phyloP scores from a whole-genome alignment of 2,329 filamentous ascomycete species.

The Fusarium sp. region DNA sequence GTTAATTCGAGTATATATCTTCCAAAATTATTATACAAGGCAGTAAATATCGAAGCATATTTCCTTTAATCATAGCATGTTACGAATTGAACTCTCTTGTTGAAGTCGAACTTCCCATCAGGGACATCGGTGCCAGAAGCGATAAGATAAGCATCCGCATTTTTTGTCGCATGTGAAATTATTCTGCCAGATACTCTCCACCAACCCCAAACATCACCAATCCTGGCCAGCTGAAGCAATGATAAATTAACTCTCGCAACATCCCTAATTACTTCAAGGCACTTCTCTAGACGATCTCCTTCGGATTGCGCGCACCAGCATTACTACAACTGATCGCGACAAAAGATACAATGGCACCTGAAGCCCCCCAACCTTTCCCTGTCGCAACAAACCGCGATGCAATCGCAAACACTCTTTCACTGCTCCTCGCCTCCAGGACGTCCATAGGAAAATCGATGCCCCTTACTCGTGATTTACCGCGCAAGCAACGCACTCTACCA shows the following conservation, averaged over 20 bases:
- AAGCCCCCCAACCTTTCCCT: constrained; percentile 46
- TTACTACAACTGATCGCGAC: not conserved
- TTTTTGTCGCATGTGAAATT: constrained; percentile 42
- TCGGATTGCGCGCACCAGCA: not conserved
- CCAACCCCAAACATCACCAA: constrained; percentile 27
- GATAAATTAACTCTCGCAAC: not conserved
- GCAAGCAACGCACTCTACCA: constrained; percentile 3
- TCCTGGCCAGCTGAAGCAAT: not conserved
- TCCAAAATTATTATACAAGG: not conserved
- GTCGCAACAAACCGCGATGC: constrained; percentile 52
- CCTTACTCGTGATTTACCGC: constrained; percentile 33
- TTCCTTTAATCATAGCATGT: not conserved
- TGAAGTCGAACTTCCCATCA: not conserved
- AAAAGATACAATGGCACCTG: constrained; percentile 33
- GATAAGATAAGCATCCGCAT: constrained; percentile 40
- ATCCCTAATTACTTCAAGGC: too few relatives aligned
- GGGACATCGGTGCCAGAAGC: not conserved
- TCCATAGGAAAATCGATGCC: constrained; percentile 48
- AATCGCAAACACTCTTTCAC: constrained; percentile 55
- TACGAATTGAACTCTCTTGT: not conserved
- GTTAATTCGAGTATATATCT: constrained; percentile 25
- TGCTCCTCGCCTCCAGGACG: constrained; percentile 51
- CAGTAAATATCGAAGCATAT: not conserved
- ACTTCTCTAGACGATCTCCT: not conserved
- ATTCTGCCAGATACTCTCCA: constrained; percentile 29